These are phyloP conservation scores for Nitzschia sp. DNA, from an alignment of 108 stramenopile species.

Conservation along the genomic window DNA sequence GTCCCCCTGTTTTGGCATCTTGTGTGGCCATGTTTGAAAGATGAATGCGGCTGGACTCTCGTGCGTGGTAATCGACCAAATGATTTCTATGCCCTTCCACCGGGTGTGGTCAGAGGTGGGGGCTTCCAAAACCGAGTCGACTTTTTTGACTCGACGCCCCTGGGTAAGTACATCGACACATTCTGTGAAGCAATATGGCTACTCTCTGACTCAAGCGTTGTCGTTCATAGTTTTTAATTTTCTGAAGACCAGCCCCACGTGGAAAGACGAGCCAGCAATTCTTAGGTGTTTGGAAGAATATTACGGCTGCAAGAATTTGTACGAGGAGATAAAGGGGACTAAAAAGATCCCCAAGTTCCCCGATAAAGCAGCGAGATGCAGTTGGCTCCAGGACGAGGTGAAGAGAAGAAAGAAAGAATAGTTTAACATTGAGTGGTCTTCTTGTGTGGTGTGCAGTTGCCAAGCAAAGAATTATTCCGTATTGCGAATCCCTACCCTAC, in stretches of 20 bases:
- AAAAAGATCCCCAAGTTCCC: constrained; percentile 1
- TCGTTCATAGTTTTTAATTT: constrained; percentile 12
- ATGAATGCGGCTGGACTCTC: constrained; percentile 28
- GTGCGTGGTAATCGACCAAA: constrained; percentile 29
- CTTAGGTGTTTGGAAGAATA: constrained; percentile 14
- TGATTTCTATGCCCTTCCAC: constrained; percentile 46
- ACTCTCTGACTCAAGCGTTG: not conserved
- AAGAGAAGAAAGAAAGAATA: too few species aligned
- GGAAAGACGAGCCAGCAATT: constrained; percentile 20
- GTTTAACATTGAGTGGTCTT: too few species aligned
- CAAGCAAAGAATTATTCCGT: too few species aligned
- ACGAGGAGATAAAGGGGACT: constrained; percentile 12
- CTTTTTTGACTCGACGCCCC: constrained; percentile 39
- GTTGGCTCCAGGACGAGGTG: not conserved
- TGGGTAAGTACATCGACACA: constrained; percentile 1
- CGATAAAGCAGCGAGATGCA: not conserved
- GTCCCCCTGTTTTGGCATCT: constrained; percentile 23
- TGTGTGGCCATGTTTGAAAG: constrained; percentile 28
- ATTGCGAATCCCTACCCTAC: too few species aligned
- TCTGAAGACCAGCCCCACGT: constrained; percentile 27
- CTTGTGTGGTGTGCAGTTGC: too few species aligned
- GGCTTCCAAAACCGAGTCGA: constrained; percentile 39
- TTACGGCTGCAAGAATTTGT: not conserved
- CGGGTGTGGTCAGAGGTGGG: constrained; percentile 37
- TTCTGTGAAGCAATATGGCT: not conserved